phyloP scores from a whole-genome alignment of 129 eudicot genomes.

The Pseudognaphalium luteoalbum region DNA sequence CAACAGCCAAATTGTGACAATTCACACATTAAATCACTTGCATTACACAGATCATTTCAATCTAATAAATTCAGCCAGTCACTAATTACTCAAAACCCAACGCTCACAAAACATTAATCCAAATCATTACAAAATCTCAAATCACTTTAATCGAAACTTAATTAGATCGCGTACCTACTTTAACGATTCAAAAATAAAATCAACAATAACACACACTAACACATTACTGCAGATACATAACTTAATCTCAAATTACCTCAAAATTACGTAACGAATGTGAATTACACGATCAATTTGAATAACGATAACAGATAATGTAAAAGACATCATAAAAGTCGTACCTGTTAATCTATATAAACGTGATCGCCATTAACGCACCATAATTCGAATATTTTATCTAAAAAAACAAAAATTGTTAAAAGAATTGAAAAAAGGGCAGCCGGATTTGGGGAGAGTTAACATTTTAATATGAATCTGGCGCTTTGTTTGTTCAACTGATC shows the following conservation, averaged over 20 bases:
- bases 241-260: conserved; percentile 17
- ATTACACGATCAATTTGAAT: not conserved
- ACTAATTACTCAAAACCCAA: conserved; percentile 8
- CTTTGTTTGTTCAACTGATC: conserved; percentile 20
- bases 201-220: not conserved
- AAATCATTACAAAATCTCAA: conserved; percentile 12
- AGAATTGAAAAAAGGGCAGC: conserved; percentile 14
- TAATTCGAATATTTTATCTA: not conserved
- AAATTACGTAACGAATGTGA: conserved; percentile 2
- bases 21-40: not conserved
- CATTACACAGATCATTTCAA: not conserved
- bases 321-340: conserved; percentile 1
- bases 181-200: conserved; percentile 4
- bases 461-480: conserved; percentile 10
- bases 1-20: conserved; percentile 1
- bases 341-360: conserved; percentile 16
- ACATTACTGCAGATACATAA: not conserved
- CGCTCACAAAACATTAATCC: not conserved
- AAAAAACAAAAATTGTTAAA: not conserved
- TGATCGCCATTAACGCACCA: conserved; percentile 33
- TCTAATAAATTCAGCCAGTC: not conserved
- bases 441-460: conserved; percentile 8
- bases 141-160: conserved; percentile 9
- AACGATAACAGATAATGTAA: not conserved
- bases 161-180: conserved; percentile 13